phyloP scores from a whole-genome alignment of 2,329 filamentous ascomycete genomes.

The Tolypocladium capitatum region DNA sequence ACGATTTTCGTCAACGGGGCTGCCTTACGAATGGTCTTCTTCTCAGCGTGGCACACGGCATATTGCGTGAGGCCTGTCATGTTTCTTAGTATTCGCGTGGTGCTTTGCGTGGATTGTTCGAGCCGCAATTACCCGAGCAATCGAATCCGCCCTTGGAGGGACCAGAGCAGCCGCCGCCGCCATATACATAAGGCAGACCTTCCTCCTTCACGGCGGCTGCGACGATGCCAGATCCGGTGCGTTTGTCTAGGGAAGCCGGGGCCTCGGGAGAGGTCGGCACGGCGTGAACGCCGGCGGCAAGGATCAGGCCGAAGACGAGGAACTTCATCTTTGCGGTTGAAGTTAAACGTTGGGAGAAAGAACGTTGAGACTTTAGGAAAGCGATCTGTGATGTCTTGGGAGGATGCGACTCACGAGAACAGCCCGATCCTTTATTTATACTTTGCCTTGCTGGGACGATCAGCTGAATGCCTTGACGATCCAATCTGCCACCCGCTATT shows the following conservation, averaged over 20 bases:
- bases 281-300: conserved; percentile 1
- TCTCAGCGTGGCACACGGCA: conserved; percentile 7
- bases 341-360: not conserved
- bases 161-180: conserved; percentile 7
- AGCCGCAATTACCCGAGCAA: conserved; percentile 6
- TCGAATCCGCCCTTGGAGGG: conserved; percentile 8
- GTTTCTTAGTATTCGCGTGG: not conserved
- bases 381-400: no score
- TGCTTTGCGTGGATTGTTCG: not conserved
- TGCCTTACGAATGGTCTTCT: conserved; percentile 7
- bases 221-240: conserved; percentile 7
- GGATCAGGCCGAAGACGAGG: not conserved
- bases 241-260: conserved; percentile 3
- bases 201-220: conserved; percentile 4
- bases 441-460: no score
- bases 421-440: no score
- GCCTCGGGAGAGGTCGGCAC: not conserved
- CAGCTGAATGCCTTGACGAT: no score
- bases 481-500: no score
- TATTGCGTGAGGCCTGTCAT: conserved; percentile 5
- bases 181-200: conserved; percentile 6
- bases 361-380: no score
- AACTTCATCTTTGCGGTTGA: not conserved
- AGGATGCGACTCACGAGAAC: no score
- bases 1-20: no score